Conservation (phyloP, 768 basidiomycete genomes). For the Leccinum variicolor region DNA sequence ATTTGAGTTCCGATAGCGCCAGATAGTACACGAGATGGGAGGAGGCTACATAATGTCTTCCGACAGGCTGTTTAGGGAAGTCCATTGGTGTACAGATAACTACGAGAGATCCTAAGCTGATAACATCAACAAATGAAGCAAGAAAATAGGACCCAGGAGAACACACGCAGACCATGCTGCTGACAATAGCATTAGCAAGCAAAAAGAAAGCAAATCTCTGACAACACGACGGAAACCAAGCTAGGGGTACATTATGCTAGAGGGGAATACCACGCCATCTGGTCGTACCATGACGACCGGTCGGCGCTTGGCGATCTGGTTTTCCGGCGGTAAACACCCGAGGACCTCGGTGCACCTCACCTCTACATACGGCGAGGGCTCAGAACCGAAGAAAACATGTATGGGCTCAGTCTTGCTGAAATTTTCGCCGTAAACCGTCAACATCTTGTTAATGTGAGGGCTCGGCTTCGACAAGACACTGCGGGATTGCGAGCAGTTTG, state of each 20-base stretch:
- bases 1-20: conserved; percentile 17
- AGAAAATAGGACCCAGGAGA: conserved; percentile 20
- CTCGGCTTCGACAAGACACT: conserved; percentile 73
- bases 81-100: conserved; percentile 33
- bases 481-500: conserved; percentile 61
- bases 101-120: conserved; percentile 29
- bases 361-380: conserved; percentile 84
- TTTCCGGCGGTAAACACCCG: conserved; percentile 77
- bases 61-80: conserved; percentile 18
- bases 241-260: conserved; percentile 77
- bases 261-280: conserved; percentile 88
- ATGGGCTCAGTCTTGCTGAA: conserved; percentile 81
- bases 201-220: conserved; percentile 13
- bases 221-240: conserved; percentile 11
- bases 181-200: conserved; percentile 17
- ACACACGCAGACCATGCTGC: conserved; percentile 29
- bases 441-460: conserved; percentile 73
- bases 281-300: conserved; percentile 79
- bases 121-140: conserved; percentile 16
- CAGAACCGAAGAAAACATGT: conserved; percentile 81
- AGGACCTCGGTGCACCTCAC: conserved; percentile 84
- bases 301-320: conserved; percentile 61
- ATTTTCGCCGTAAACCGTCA: conserved; percentile 88
- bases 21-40: conserved; percentile 24
- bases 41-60: conserved; percentile 32